phyloP scores from a whole-genome alignment of 2,329 filamentous ascomycete species.

The Ceratocystis harringtonii region DNA sequence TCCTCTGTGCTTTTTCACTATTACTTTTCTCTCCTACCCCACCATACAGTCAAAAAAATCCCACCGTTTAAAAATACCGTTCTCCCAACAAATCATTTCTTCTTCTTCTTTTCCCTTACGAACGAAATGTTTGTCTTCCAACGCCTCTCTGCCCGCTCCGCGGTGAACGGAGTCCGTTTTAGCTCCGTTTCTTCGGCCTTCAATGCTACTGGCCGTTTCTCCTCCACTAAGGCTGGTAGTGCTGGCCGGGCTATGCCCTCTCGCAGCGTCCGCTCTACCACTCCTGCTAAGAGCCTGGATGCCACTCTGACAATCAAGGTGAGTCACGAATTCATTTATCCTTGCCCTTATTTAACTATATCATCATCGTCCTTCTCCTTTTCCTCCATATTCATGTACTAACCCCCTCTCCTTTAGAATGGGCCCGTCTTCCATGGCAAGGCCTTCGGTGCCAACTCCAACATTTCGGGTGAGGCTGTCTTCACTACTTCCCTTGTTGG shows the following conservation, averaged over 20 bases:
- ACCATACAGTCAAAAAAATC: slow-evolving; percentile 3
- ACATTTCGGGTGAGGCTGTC: slow-evolving; percentile 94
- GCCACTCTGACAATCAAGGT: slow-evolving; percentile 92
- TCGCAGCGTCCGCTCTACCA: slow-evolving; percentile 14
- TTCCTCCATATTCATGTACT: slow-evolving; percentile 14
- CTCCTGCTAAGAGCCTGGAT: slow-evolving; percentile 39
- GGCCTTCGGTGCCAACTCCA: slow-evolving; percentile 90
- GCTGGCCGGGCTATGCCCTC: slow-evolving; percentile 47
- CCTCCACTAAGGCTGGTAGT: slow-evolving; percentile 40
- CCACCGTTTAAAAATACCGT: not conserved
- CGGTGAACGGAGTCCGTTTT: slow-evolving; percentile 26
- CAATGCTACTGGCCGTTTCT: slow-evolving; percentile 21
- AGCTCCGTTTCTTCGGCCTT: slow-evolving; percentile 22
- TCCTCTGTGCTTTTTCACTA: slow-evolving; percentile 17
- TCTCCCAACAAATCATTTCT: not conserved
- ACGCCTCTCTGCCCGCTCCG: slow-evolving; percentile 30
- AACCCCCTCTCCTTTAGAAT: slow-evolving; percentile 39
- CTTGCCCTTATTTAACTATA: not conserved
- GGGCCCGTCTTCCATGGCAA: slow-evolving; percentile 92
- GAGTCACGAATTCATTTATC: slow-evolving; percentile 18
- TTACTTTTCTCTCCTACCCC: slow-evolving; percentile 7
- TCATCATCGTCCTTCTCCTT: not conserved
- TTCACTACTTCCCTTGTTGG: slow-evolving; percentile 97
- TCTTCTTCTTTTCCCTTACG: not conserved
- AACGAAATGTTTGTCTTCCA: slow-evolving; percentile 24